Conservation (phyloP, 257 asterid genomes). For the Apocynum venetum region DNA sequence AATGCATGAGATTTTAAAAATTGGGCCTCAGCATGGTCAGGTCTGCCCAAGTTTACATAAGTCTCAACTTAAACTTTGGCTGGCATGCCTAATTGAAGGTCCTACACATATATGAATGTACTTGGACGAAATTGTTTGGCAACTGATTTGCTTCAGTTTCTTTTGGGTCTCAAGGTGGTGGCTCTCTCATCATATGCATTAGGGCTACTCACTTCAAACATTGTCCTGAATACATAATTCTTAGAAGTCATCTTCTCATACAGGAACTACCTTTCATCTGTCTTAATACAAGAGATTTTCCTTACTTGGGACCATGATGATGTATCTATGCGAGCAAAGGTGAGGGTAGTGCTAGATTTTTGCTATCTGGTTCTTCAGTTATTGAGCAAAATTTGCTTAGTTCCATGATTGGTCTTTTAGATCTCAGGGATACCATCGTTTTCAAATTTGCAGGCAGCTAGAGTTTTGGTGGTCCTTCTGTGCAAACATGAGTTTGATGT, state of each 20-base stretch:
- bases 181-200: not conserved
- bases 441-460: conserved; percentile 69
- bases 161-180: not conserved
- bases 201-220: not conserved
- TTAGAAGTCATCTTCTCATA: conserved; percentile 11
- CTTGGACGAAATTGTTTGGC: not conserved
- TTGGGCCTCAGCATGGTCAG: not conserved
- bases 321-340: conserved; percentile 90
- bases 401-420: conserved; percentile 13
- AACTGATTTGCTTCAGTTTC: not conserved
- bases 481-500: conserved; percentile 96
- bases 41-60: not conserved
- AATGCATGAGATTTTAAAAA: not conserved
- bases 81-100: not conserved
- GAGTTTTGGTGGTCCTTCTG: conserved; percentile 82
- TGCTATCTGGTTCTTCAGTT: conserved; percentile 8
- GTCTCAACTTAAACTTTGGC: not conserved
- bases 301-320: conserved; percentile 99
- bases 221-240: not conserved
- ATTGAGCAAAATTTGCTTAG: conserved; percentile 5
- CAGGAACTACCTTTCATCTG: conserved; percentile 95
- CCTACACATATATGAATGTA: not conserved
- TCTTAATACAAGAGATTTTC: conserved; percentile 96
- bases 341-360: conserved; percentile 33
- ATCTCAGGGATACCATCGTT: conserved; percentile 20